A percentile compares a stretch with the other conserved stretches of the same genome.
phyloP scores from a whole-genome alignment of 148 eudicot species.

The Dianthus caryophyllus region DNA sequence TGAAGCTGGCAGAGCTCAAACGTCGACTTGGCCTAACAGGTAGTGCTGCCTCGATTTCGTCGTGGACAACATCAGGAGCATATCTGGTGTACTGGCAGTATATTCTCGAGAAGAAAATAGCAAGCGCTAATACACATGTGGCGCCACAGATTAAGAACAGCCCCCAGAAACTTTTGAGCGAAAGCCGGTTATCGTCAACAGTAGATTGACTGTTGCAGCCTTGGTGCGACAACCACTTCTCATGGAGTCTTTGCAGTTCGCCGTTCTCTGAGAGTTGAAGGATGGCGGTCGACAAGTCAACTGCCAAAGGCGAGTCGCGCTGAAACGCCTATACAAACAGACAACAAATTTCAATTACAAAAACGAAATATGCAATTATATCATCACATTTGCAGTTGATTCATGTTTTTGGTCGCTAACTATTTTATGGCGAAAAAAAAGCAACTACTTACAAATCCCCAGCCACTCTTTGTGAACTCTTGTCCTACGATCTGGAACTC shows the following conservation, averaged over 20 bases:
- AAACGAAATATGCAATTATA: neutral
- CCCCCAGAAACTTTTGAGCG: constrained; percentile 90
- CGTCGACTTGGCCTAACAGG: constrained; percentile 31
- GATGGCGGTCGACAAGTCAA: constrained; percentile 68
- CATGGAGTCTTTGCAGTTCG: constrained; percentile 65
- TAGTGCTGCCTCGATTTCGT: constrained; percentile 40
- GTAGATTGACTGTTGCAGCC: constrained; percentile 39
- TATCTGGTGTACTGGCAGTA: constrained; percentile 56
- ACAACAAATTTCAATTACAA: neutral
- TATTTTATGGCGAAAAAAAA: neutral
- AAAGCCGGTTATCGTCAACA: constrained; percentile 41
- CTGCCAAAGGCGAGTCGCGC: constrained; percentile 73
- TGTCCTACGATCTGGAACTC: constrained; percentile 58
- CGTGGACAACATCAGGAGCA: constrained; percentile 30
- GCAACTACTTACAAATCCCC: constrained; percentile 84
- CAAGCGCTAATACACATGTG: constrained; percentile 53
- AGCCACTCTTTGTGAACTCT: constrained; percentile 77
- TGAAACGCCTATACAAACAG: constrained; percentile 52
- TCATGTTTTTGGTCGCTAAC: neutral
- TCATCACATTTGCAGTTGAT: too few species aligned
- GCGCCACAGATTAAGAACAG: constrained; percentile 80
- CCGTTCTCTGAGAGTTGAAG: constrained; percentile 78
- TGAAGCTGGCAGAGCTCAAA: constrained; percentile 44
- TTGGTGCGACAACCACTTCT: constrained; percentile 60
- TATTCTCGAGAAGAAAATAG: constrained; percentile 46